A percentile compares a stretch with the other conserved stretches of the same genome.
These are phyloP conservation scores for Effrenium voratum DNA, from an alignment of 73 alveolate genomes.

Conservation along the genomic window DNA sequence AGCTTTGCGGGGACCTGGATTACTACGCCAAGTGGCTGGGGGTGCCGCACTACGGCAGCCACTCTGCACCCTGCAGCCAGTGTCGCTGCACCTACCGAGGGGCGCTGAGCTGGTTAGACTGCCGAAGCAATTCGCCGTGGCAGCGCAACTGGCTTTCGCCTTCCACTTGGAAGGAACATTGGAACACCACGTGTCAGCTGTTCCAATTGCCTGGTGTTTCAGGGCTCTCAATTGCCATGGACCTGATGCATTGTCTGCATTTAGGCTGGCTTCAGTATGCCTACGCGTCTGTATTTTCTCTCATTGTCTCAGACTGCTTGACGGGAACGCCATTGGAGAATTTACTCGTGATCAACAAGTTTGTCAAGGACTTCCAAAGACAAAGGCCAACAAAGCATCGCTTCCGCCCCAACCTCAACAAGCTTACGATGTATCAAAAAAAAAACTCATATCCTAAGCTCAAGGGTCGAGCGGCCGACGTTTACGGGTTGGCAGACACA, in stretches of 20 bases:
- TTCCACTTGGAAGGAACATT: not conserved
- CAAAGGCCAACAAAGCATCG: not conserved
- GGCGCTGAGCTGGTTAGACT: not conserved
- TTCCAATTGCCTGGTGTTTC: not conserved
- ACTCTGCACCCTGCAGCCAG: not conserved
- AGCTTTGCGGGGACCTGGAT: not conserved
- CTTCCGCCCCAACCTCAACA: not conserved
- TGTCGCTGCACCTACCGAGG: not conserved
- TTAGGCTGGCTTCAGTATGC: not conserved
- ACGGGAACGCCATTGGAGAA: not conserved
- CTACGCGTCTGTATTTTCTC: not conserved
- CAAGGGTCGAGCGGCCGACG: not conserved
- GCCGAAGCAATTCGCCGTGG: not conserved
- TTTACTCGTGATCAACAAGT: not conserved
- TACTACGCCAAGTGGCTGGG: not conserved
- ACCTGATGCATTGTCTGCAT: not conserved
- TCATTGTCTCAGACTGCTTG: not conserved
- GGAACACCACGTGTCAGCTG: not conserved
- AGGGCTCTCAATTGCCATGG: not conserved
- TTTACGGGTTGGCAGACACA: not conserved
- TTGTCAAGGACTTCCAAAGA: not conserved
- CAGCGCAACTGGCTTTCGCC: not conserved
- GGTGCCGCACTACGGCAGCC: not conserved
- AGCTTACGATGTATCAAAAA: not conserved
- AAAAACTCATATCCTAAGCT: not conserved